phyloP scores from a whole-genome alignment of 1,284 basidiomycete genomes.

The Microbotryum intermedium region DNA sequence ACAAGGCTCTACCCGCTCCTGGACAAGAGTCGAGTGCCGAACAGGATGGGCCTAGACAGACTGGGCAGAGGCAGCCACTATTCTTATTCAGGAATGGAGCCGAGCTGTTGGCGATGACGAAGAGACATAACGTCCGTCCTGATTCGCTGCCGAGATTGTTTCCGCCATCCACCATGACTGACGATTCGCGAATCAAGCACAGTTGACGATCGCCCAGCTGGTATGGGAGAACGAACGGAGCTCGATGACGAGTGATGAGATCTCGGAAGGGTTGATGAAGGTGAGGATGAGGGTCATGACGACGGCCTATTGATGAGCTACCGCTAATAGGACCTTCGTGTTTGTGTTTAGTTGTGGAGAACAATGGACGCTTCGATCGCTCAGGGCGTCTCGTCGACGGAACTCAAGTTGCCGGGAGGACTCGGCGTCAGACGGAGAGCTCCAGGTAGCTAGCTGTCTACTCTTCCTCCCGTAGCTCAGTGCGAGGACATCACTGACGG shows the following conservation, averaged over 20 bases:
- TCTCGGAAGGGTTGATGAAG: slow-evolving; percentile 48
- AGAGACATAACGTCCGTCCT: slow-evolving; percentile 64
- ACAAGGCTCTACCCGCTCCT: too few relatives aligned
- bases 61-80: slow-evolving; percentile 51
- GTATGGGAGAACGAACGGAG: slow-evolving; percentile 89
- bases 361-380: slow-evolving; percentile 94
- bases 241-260: slow-evolving; percentile 67
- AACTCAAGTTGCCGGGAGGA: slow-evolving; percentile 73
- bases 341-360: slow-evolving; percentile 66
- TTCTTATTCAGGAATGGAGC: slow-evolving; percentile 77
- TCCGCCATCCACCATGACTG: not conserved
- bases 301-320: not conserved
- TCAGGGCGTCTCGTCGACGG: slow-evolving; percentile 68
- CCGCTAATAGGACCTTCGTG: slow-evolving; percentile 40
- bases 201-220: slow-evolving; percentile 72
- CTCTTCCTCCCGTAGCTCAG: too few relatives aligned
- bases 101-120: slow-evolving; percentile 64
- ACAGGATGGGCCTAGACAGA: not conserved
- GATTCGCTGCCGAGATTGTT: slow-evolving; percentile 10
- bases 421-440: slow-evolving; percentile 70
- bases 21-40: too few relatives aligned
- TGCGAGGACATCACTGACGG: too few relatives aligned
- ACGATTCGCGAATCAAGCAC: not conserved
- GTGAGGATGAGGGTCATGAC: slow-evolving; percentile 15
- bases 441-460: slow-evolving; percentile 42